phyloP scores from a whole-genome alignment of 345 rosid genomes.

The Erysimum cheiranthoides region DNA sequence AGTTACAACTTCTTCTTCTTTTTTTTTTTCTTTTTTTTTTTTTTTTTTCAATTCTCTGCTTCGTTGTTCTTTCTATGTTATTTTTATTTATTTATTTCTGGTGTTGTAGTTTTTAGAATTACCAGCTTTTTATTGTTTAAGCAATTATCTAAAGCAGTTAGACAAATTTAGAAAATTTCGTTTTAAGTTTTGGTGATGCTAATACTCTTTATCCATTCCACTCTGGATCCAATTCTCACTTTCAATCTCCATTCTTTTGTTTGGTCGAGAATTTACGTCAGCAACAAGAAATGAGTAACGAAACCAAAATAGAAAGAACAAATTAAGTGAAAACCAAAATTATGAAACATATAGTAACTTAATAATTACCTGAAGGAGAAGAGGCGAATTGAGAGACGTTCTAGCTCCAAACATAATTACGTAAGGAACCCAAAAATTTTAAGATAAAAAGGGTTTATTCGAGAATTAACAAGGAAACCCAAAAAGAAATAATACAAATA shows the following conservation, averaged over 20 bases:
- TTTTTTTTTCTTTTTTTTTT: not conserved
- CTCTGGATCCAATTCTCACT: constrained; percentile 14
- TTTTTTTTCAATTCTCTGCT: not conserved
- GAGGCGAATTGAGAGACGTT: not conserved
- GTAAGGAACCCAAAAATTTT: not conserved
- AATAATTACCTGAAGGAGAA: not conserved
- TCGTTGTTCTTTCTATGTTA: constrained; percentile 26
- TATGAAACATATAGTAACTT: not conserved
- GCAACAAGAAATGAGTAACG: constrained; percentile 19
- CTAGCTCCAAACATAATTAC: not conserved
- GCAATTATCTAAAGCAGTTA: not conserved
- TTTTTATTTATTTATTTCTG: constrained; percentile 33
- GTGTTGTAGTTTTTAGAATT: constrained; percentile 33
- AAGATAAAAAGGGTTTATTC: not conserved
- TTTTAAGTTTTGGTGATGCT: constrained; percentile 5
- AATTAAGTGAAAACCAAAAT: too few species aligned
- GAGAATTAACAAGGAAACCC: not conserved
- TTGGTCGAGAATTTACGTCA: constrained; percentile 5
- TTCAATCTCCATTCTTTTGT: constrained; percentile 1
- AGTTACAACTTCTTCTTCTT: constrained; percentile 26
- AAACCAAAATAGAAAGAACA: not conserved
- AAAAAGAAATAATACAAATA: not conserved
- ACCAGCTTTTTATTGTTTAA: constrained; percentile 4
- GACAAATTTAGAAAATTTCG: constrained; percentile 20
- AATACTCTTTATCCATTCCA: constrained; percentile 21